Conservation (phyloP, 495 filamentous ascomycete genomes). For the Neurospora sp. region DNA sequence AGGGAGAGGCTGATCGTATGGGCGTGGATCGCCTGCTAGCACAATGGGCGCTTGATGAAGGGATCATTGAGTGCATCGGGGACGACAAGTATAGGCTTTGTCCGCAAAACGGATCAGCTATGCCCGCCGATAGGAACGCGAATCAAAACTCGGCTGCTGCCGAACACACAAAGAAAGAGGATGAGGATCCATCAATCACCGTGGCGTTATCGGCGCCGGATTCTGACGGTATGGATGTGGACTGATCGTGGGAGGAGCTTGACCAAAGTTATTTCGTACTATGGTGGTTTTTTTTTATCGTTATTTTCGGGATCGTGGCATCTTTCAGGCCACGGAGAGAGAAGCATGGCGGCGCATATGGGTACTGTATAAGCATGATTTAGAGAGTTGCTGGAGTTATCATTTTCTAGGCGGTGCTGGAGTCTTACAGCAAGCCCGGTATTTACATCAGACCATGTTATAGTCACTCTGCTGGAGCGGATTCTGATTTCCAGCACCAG, state of each 20-base stretch:
- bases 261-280: not conserved
- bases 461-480: not conserved
- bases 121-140: slow-evolving; percentile 9
- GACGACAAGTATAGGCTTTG: slow-evolving; percentile 41
- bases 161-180: slow-evolving; percentile 16
- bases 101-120: slow-evolving; percentile 16
- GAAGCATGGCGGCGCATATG: not conserved
- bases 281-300: not conserved
- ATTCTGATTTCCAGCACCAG: not conserved
- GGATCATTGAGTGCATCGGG: slow-evolving; percentile 45
- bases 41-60: slow-evolving; percentile 45
- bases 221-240: slow-evolving; percentile 18
- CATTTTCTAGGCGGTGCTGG: not conserved
- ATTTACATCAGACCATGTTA: not conserved
- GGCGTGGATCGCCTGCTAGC: slow-evolving; percentile 42
- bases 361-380: not conserved
- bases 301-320: not conserved
- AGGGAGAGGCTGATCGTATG: slow-evolving; percentile 40
- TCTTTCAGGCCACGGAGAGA: not conserved
- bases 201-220: slow-evolving; percentile 16
- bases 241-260: slow-evolving; percentile 6
- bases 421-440: not conserved
- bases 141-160: slow-evolving; percentile 5
- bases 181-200: slow-evolving; percentile 27
- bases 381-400: not conserved